phyloP scores from a whole-genome alignment of 202 grass and related monocot species.

The Panicum virgatum region DNA sequence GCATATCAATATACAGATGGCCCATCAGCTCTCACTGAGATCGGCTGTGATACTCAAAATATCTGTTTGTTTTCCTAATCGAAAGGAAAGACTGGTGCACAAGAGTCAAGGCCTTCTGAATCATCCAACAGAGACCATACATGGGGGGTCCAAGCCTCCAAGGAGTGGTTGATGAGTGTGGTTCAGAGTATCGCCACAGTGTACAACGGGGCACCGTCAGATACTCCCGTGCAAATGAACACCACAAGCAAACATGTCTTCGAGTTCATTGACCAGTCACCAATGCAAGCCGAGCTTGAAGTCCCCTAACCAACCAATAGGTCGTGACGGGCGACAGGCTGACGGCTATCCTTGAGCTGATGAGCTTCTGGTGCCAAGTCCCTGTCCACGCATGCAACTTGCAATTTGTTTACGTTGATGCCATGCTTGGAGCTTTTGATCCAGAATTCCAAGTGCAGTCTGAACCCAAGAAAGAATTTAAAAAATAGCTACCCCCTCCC shows the following conservation, averaged over 20 bases:
- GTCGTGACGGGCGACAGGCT: not conserved
- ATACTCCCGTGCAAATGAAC: conserved; percentile 20
- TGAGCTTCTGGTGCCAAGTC: conserved; percentile 40
- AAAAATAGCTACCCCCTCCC: not conserved
- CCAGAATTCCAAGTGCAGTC: not conserved
- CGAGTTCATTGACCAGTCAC: conserved; percentile 43
- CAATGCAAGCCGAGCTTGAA: conserved; percentile 12
- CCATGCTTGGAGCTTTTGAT: conserved; percentile 23
- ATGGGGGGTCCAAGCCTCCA: not conserved
- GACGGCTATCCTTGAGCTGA: conserved; percentile 3
- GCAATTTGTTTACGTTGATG: conserved; percentile 20
- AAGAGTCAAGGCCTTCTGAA: conserved; percentile 9
- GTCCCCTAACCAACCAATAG: conserved; percentile 1
- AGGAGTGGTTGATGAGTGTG: conserved; percentile 17
- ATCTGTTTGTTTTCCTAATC: conserved; percentile 11
- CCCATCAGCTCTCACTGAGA: not conserved
- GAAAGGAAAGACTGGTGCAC: conserved; percentile 11
- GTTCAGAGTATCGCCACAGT: not conserved
- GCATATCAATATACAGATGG: conserved; percentile 5
- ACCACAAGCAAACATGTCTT: conserved; percentile 17
- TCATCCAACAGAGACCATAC: not conserved
- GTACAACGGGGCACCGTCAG: not conserved
- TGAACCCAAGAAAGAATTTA: not conserved
- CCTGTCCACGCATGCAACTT: conserved; percentile 48
- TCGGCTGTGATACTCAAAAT: not conserved